phyloP scores from a whole-genome alignment of 495 filamentous ascomycete species.

The Penicillium maclennaniae region DNA sequence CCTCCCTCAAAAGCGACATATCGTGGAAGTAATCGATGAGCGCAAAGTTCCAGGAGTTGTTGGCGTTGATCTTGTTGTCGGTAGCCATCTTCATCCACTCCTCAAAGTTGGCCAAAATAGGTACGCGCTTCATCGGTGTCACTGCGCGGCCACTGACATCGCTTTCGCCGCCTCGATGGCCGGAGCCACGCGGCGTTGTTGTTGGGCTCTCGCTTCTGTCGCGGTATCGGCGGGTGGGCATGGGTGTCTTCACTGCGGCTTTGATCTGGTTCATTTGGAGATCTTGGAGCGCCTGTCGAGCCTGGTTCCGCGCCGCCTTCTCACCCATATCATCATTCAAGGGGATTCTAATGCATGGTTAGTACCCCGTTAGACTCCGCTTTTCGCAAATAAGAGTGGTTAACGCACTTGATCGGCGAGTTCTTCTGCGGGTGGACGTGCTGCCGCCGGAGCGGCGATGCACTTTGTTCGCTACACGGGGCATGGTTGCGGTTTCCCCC shows the following conservation, averaged over 20 bases:
- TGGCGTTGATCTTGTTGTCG: constrained; percentile 99
- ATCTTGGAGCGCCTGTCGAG: constrained; percentile 82
- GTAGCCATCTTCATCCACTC: constrained; percentile 99
- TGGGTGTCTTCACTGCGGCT: constrained; percentile 80
- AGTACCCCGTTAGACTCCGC: constrained; percentile 3
- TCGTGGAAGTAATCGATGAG: constrained; percentile 99
- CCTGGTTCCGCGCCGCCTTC: constrained; percentile 83
- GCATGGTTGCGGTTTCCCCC: constrained; percentile 54
- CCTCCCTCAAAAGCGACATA: constrained; percentile 95
- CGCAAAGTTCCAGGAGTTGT: constrained; percentile 99
- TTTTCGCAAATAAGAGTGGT: not conserved
- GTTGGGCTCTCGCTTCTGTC: constrained; percentile 61
- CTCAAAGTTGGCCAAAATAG: constrained; percentile 95
- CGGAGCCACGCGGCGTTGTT: constrained; percentile 56
- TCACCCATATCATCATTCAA: constrained; percentile 94
- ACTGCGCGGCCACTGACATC: constrained; percentile 66
- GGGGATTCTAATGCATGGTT: constrained; percentile 58
- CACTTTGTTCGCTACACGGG: constrained; percentile 62
- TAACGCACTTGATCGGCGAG: constrained; percentile 65
- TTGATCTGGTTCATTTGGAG: constrained; percentile 88
- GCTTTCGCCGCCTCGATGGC: constrained; percentile 52
- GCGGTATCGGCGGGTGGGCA: constrained; percentile 61
- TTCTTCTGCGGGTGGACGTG: constrained; percentile 56
- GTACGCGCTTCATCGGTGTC: constrained; percentile 94
- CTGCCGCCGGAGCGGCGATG: constrained; percentile 49